A percentile compares a stretch with the other conserved stretches of the same genome.
These are phyloP conservation scores for Sarcocystis neurona DNA, from an alignment of 169 alveolate species.

Conservation along the genomic window DNA sequence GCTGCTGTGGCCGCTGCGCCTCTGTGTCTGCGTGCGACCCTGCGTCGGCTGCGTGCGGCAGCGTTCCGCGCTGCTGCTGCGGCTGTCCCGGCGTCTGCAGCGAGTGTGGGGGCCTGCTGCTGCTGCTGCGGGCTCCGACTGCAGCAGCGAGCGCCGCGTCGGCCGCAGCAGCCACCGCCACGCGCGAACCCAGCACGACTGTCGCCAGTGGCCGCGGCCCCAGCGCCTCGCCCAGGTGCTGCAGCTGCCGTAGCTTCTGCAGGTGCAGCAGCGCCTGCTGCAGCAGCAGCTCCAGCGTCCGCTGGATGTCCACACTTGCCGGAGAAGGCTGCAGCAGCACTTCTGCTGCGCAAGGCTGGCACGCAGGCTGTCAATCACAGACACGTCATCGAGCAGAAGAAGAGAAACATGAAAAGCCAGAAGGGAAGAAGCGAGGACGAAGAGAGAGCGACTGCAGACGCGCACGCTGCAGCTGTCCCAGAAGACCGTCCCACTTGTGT, in stretches of 20 bases:
- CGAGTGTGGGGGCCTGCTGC: not conserved
- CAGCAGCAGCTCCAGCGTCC: conserved; percentile 33
- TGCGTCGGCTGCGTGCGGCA: not conserved
- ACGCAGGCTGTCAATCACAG: conserved; percentile 5
- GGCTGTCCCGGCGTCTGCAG: not conserved
- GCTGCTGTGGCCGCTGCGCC: conserved; percentile 3
- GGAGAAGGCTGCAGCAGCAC: conserved; percentile 34
- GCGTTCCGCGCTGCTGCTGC: not conserved
- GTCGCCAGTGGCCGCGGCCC: too few species aligned
- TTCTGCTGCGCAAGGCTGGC: conserved; percentile 33
- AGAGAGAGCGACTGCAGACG: not conserved
- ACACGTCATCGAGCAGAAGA: not conserved
- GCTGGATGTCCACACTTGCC: conserved; percentile 35
- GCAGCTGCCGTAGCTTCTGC: conserved; percentile 18
- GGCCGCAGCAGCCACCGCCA: conserved; percentile 22
- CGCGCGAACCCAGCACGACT: not conserved
- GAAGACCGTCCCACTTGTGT: too few species aligned
- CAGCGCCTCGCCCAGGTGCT: conserved; percentile 10
- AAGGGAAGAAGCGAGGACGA: not conserved
- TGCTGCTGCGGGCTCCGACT: not conserved
- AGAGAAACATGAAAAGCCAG: not conserved
- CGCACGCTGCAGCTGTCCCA: too few species aligned
- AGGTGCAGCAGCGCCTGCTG: conserved; percentile 43
- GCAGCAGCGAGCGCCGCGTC: not conserved
- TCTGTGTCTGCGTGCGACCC: not conserved